Evolutionary conservation across 139 green algal species (phyloP).

Genomic region (Coccomyxa sp.): DNA sequence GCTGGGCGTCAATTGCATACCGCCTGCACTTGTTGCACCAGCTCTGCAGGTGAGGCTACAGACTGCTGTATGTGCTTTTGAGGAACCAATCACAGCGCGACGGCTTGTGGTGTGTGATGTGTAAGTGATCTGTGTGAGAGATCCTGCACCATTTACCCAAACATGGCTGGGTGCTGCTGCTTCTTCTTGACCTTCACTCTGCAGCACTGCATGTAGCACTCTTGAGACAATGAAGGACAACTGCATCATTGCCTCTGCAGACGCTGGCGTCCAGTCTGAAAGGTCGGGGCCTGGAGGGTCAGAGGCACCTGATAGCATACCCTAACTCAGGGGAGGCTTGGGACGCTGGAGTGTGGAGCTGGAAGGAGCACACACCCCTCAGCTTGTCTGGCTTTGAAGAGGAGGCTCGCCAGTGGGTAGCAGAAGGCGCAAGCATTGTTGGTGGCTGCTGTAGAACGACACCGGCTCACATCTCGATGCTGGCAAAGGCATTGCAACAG

Average conservation of each 20-base stretch:
- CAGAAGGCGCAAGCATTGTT: constrained; percentile 9
- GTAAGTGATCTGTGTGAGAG: not conserved
- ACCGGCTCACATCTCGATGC: not conserved
- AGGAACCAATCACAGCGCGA: not conserved
- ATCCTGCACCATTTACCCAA: not conserved
- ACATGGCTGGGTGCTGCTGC: not conserved
- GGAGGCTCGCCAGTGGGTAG: constrained; percentile 16
- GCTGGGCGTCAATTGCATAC: constrained; percentile 33
- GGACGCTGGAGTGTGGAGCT: constrained; percentile 21
- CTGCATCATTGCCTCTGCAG: not conserved
- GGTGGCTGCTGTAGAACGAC: constrained; percentile 8
- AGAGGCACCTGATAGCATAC: constrained; percentile 24
- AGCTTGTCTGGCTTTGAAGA: not conserved
- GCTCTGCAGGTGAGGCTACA: constrained; percentile 12
- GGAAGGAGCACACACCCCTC: constrained; percentile 6
- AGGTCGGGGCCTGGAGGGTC: not conserved
- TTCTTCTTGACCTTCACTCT: not conserved
- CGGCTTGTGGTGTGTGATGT: too few species aligned
- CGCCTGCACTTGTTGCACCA: constrained; percentile 11
- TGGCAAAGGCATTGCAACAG: not conserved
- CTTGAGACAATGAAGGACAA: not conserved
- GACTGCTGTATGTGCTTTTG: not conserved
- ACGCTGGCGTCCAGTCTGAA: not conserved
- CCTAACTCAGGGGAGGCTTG: constrained; percentile 34
- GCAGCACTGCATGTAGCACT: not conserved